Conservation (phyloP, 371 early-diverging fungal genomes). For the Basidiobolus heterosporus region DNA sequence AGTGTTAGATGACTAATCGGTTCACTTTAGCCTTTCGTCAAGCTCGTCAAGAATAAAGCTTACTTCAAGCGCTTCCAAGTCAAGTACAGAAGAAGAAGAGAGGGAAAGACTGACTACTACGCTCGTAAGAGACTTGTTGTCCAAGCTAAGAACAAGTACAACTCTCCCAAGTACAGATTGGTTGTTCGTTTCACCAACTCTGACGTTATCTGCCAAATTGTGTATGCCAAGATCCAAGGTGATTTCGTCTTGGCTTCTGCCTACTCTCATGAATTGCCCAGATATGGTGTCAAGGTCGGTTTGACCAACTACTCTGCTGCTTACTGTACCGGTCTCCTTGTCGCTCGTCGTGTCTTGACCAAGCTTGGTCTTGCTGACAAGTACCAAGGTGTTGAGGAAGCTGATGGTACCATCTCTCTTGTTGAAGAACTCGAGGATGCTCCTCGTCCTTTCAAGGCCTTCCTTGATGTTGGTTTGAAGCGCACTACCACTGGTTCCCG, state of each 20-base stretch:
- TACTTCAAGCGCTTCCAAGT: conserved; percentile 99
- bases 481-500: conserved; percentile 98
- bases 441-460: conserved; percentile 96
- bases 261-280: conserved; percentile 96
- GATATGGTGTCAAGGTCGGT: conserved; percentile 97
- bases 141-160: conserved; percentile 99
- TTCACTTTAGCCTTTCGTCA: conserved; percentile 62
- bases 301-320: conserved; percentile 99
- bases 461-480: conserved; percentile 97
- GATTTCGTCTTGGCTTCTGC: conserved; percentile 96
- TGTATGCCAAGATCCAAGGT: conserved; percentile 97
- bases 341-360: conserved; percentile 90
- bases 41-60: conserved; percentile 88
- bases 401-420: conserved; percentile 82
- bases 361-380: conserved; percentile 90
- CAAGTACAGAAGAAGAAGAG: conserved; percentile 95
- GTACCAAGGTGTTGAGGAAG: conserved; percentile 88
- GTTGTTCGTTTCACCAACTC: conserved; percentile 99
- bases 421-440: conserved; percentile 90
- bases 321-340: conserved; percentile 97
- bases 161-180: conserved; percentile 98
- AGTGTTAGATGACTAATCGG: too few relatives aligned
- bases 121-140: conserved; percentile 96
- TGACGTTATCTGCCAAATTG: conserved; percentile 95
- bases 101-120: conserved; percentile 99